phyloP scores from a whole-genome alignment of 306 rosid species.

The Hylodesmum podocarpum region DNA sequence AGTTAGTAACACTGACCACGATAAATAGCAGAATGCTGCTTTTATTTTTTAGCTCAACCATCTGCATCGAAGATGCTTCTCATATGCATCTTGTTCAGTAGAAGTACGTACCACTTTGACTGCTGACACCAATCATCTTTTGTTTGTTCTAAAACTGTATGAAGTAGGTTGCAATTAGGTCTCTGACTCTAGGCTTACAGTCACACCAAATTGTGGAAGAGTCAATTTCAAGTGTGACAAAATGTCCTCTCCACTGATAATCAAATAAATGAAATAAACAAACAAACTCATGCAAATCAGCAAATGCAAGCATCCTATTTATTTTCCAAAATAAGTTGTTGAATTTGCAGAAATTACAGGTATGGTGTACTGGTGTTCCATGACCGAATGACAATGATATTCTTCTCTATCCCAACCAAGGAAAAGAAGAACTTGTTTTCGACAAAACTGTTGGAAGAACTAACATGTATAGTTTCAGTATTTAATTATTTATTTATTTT shows the following conservation, averaged over 20 bases:
- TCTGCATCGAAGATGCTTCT: slow-evolving; percentile 4
- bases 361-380: neutral
- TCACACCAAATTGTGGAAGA: neutral
- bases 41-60: neutral
- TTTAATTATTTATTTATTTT: neutral
- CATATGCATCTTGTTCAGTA: neutral
- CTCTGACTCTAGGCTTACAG: neutral
- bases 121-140: neutral
- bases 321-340: neutral
- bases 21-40: neutral
- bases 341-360: neutral
- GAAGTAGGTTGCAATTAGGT: neutral
- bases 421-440: neutral
- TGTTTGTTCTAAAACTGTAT: neutral
- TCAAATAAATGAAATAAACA: neutral
- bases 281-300: neutral
- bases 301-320: neutral
- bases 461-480: neutral
- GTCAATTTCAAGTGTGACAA: slow-evolving; percentile 2
- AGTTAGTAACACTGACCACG: neutral
- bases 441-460: neutral
- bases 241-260: neutral
- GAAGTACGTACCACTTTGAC: slow-evolving; percentile 22
- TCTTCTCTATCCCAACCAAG: neutral
- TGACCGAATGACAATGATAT: neutral